Percentiles rank a stretch among this genome's conserved stretches.
Conservation (phyloP, 2,329 filamentous ascomycete species). For the Pyricularia pennisetigena region DNA sequence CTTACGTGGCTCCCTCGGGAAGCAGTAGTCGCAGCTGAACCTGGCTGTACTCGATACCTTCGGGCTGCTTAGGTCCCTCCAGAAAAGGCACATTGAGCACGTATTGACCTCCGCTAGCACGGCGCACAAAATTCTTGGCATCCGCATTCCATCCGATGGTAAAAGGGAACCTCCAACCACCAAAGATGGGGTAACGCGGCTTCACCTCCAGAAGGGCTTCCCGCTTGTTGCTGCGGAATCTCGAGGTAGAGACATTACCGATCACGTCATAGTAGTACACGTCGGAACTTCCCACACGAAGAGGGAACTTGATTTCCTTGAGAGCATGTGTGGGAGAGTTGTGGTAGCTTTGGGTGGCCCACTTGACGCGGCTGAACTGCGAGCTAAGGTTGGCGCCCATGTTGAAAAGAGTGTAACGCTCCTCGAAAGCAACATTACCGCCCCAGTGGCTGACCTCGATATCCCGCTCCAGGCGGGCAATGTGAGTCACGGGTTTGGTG, state of each 20-base stretch:
- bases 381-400: conserved; percentile 67
- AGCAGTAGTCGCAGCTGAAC: conserved; percentile 75
- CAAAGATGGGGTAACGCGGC: conserved; percentile 92
- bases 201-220: conserved; percentile 83
- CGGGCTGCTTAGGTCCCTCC: conserved; percentile 77
- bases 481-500: conserved; percentile 80
- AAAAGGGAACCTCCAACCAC: conserved; percentile 97
- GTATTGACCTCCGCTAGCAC: conserved; percentile 57
- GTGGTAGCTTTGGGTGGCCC: conserved; percentile 64
- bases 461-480: conserved; percentile 74
- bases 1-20: conserved; percentile 82
- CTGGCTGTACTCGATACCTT: conserved; percentile 79
- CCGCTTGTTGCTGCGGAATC: conserved; percentile 67
- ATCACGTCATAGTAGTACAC: conserved; percentile 95
- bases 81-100: conserved; percentile 86
- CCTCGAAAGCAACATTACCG: conserved; percentile 90
- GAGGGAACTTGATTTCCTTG: conserved; percentile 70
- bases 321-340: conserved; percentile 69
- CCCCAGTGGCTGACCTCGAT: conserved; percentile 97
- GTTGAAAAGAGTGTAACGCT: conserved; percentile 83
- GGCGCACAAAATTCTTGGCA: conserved; percentile 65
- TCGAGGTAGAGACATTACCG: conserved; percentile 91
- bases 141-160: conserved; percentile 93
- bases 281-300: conserved; percentile 70
- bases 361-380: conserved; percentile 69